A percentile compares a stretch with the other conserved stretches of the same genome.
These are phyloP conservation scores for Pestalotiopsis sp. DNA, from an alignment of 2,329 filamentous ascomycete genomes.

Conservation along the genomic window DNA sequence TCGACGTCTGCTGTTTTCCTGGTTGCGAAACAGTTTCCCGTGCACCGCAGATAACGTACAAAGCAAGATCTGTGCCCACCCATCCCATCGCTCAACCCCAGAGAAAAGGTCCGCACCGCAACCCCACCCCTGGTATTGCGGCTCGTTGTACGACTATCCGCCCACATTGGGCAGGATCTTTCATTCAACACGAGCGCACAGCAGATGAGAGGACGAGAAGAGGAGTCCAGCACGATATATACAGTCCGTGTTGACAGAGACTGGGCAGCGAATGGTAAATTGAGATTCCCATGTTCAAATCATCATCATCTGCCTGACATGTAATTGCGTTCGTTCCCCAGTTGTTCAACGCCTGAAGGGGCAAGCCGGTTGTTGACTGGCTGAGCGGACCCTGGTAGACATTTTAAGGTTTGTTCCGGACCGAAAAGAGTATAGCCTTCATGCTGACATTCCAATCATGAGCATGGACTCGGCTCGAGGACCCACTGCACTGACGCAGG, in stretches of 20 bases:
- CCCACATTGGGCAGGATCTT: not conserved
- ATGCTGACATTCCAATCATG: not conserved
- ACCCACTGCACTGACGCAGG: not conserved
- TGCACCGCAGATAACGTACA: not conserved
- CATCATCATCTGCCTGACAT: not conserved
- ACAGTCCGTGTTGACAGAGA: not conserved
- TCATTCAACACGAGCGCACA: not conserved
- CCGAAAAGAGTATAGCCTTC: not conserved
- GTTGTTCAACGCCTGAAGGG: not conserved
- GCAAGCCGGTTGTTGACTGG: not conserved
- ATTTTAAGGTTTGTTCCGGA: slow-evolving; percentile 18
- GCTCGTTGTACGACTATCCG: not conserved
- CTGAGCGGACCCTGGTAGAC: not conserved
- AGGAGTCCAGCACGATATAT: not conserved
- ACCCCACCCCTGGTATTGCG: not conserved
- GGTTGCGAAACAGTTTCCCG: not conserved
- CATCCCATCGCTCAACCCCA: not conserved
- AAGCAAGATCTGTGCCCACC: not conserved
- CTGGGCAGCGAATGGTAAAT: not conserved
- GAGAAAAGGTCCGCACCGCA: not conserved
- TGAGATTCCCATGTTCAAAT: not conserved
- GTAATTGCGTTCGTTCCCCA: not conserved
- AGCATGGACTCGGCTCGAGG: not conserved
- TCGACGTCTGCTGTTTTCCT: not conserved
- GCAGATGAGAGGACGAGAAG: not conserved